Base-by-base conservation (phyloP, 1,284 basidiomycete genomes). In the Cystobasidium pallidum region DNA sequence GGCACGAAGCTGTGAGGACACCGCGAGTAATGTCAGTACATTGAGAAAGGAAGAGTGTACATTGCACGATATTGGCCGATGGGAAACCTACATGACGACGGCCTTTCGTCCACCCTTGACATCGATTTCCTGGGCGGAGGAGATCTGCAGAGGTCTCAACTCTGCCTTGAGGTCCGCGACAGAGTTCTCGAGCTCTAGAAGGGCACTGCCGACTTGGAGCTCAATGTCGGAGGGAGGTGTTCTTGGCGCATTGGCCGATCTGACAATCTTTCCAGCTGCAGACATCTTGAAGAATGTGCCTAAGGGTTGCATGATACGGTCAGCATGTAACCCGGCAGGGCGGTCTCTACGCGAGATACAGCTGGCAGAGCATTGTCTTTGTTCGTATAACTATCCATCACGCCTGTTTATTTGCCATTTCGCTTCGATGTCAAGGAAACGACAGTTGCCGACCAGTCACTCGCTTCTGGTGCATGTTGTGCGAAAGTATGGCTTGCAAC, bases 91-190 rank as follows among this genome's bases (percentile, higher is more conserved):
- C 68, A 99, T 86, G 77, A 99, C 93, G 79, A 99, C 95, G 67
- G 96, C 96, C 87, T 98, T 99, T 87, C 97, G 98, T 76, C 81
- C 81, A 78, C 95, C 96, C 82, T 94, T 94, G 80, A 99, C 95
- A 82, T 99, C 96, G 80, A 99, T 90, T 85, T 99, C 96, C 81
- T 92, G 92, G 75, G 95, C 96, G 78, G 94, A 91, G 78, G 93
- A 95, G 84, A 99, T 96, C 83, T 98, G 94, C 77, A 99, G 88
- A 76, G 91, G 88, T 73, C 94, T 89, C 75, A 99, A 89, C 86
- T 99, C 96, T 74, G 87, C 81, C 89, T 97, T 98, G 84, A 99
- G 89, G 84, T 99, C 96, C 75, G 94, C 91, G 74, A 97, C 94
- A 83, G 93, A 94, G 86, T 89, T 91, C 85, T 99, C 95, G 80